Percentiles rank a stretch among this genome's conserved stretches.
Conservation (phyloP, 495 filamentous ascomycete genomes). For the Penicillium longicatenatum region DNA sequence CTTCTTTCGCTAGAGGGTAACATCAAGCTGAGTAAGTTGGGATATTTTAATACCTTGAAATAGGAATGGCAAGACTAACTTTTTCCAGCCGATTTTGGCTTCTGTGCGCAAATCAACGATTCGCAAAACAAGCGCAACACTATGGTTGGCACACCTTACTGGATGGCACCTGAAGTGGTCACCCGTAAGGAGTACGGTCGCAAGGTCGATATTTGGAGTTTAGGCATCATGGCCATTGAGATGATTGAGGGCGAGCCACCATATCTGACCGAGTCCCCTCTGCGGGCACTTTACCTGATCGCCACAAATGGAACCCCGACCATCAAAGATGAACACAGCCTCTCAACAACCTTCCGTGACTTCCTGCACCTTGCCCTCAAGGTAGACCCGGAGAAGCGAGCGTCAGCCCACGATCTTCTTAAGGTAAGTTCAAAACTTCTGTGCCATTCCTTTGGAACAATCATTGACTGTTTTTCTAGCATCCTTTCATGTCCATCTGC, state of each 20-base stretch:
- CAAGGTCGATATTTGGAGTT: conserved; percentile 97
- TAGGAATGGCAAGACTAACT: conserved; percentile 32
- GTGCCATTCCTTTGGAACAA: background rate
- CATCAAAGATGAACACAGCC: conserved; percentile 87
- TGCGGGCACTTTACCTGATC: conserved; percentile 92
- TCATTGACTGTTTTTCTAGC: conserved; percentile 57
- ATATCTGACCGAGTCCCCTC: conserved; percentile 91
- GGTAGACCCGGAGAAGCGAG: conserved; percentile 95
- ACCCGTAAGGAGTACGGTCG: conserved; percentile 97
- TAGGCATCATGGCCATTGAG: conserved; percentile 99
- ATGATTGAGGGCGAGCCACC: conserved; percentile 99
- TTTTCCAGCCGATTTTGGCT: conserved; percentile 87
- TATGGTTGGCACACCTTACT: conserved; percentile 99
- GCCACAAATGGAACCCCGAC: conserved; percentile 94
- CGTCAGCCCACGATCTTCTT: conserved; percentile 89
- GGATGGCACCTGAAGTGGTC: conserved; percentile 99
- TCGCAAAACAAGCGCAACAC: conserved; percentile 95
- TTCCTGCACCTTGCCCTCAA: conserved; percentile 89
- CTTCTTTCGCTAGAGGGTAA: conserved; percentile 91
- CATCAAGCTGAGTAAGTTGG: conserved; percentile 90
- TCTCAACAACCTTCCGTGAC: conserved; percentile 81
- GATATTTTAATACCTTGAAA: background rate
- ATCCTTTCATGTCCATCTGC: conserved; percentile 79
- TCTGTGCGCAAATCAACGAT: conserved; percentile 98
- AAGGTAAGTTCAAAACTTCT: conserved; percentile 58